A percentile compares a stretch with the other conserved stretches of the same genome.
Conservation (phyloP, 352 stramenopile genomes). For the Pythium rishiriense region DNA sequence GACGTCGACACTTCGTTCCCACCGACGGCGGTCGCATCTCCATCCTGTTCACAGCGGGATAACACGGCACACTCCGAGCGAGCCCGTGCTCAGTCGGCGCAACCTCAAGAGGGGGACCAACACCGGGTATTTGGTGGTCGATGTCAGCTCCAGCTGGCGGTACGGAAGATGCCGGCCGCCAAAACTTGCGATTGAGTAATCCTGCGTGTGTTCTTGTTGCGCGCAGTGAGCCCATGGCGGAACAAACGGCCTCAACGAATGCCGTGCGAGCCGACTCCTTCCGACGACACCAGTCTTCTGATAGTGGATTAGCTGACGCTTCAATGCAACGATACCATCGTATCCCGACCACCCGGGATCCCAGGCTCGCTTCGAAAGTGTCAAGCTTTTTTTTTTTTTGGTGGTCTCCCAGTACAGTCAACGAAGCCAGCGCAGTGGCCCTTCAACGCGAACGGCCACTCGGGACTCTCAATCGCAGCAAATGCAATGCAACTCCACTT, state of each 20-base stretch:
- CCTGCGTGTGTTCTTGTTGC: background rate
- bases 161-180: background rate
- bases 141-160: background rate
- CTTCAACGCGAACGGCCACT: background rate
- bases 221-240: background rate
- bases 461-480: background rate
- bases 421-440: background rate
- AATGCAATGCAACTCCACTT: background rate
- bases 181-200: background rate
- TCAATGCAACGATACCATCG: background rate
- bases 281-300: background rate
- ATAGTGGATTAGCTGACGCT: background rate
- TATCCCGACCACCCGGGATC: background rate
- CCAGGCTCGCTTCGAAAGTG: background rate
- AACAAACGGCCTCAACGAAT: constrained; percentile 1
- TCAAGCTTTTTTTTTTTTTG: background rate
- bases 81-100: no score
- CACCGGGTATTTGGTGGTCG: background rate
- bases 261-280: background rate
- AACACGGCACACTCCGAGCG: no score
- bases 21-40: background rate
- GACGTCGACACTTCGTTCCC: background rate
- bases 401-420: no score
- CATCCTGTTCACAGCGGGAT: no score
- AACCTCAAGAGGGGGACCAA: background rate